phyloP scores from a whole-genome alignment of 148 eudicot genomes.

The Rhododendron vialii region DNA sequence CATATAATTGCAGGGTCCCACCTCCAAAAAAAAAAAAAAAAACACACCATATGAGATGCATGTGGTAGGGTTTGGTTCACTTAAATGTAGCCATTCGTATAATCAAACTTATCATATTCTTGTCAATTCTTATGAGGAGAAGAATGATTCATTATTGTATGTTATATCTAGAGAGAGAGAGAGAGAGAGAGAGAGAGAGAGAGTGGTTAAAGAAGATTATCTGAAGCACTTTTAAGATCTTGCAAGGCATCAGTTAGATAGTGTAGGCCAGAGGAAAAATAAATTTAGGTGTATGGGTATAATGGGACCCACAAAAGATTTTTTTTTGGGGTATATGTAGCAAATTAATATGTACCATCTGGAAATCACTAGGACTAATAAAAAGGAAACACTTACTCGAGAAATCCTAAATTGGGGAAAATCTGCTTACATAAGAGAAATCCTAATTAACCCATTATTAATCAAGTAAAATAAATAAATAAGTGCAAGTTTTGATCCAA shows the following conservation, averaged over 20 bases:
- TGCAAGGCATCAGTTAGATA: slow-evolving; percentile 21
- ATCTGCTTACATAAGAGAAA: slow-evolving; percentile 4
- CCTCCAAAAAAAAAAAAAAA: background rate
- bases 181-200: background rate
- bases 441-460: background rate
- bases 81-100: slow-evolving; percentile 9
- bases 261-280: slow-evolving; percentile 19
- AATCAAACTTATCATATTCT: slow-evolving; percentile 3
- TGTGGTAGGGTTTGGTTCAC: slow-evolving; percentile 26
- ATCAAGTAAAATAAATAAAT: background rate
- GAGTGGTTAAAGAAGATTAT: background rate
- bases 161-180: background rate
- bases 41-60: slow-evolving; percentile 28
- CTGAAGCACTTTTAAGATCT: slow-evolving; percentile 24
- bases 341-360: background rate
- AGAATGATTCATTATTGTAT: slow-evolving; percentile 7
- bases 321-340: background rate
- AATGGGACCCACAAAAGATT: background rate
- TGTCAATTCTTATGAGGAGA: background rate
- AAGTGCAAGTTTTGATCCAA: background rate
- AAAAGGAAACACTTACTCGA: background rate
- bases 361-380: slow-evolving; percentile 1
- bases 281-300: background rate
- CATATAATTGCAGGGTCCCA: slow-evolving; percentile 9
- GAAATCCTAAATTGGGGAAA: background rate